Percentiles rank a stretch among this genome's conserved stretches.
phyloP scores from a whole-genome alignment of 164 flowering plant genomes.

The Euptelea pleiosperma region DNA sequence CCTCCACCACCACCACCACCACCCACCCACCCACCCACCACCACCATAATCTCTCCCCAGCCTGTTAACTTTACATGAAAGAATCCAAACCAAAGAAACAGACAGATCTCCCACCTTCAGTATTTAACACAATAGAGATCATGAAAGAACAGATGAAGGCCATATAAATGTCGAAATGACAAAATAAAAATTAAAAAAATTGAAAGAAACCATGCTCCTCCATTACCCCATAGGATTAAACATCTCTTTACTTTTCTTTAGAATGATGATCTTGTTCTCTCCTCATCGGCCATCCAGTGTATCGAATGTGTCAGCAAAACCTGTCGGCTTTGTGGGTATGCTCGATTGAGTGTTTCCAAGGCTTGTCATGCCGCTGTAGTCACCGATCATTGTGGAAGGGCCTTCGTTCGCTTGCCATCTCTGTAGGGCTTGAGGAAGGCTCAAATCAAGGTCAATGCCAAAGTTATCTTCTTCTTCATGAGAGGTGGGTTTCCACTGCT shows the following conservation, averaged over 20 bases:
- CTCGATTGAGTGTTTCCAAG: slow-evolving; percentile 31
- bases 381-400: slow-evolving; percentile 27
- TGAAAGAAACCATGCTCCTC: not conserved
- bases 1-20: not conserved
- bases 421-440: slow-evolving; percentile 32
- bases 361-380: slow-evolving; percentile 19
- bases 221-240: not conserved
- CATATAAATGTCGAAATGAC: not conserved
- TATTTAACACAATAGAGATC: not conserved
- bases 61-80: slow-evolving; percentile 9
- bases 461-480: slow-evolving; percentile 29
- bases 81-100: slow-evolving; percentile 2
- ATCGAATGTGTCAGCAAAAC: slow-evolving; percentile 34
- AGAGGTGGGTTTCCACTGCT: slow-evolving; percentile 46
- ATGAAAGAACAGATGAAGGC: slow-evolving; percentile 1
- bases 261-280: not conserved
- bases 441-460: slow-evolving; percentile 27
- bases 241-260: not conserved
- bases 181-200: not conserved
- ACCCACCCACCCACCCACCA: not conserved
- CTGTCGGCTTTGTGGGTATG: slow-evolving; percentile 42
- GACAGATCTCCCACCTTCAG: not conserved
- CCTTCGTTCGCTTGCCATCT: slow-evolving; percentile 41
- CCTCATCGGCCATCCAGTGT: slow-evolving; percentile 35
- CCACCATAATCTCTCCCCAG: not conserved